Conservation (phyloP, 169 alveolate species). For the Plasmodium coatneyi region DNA sequence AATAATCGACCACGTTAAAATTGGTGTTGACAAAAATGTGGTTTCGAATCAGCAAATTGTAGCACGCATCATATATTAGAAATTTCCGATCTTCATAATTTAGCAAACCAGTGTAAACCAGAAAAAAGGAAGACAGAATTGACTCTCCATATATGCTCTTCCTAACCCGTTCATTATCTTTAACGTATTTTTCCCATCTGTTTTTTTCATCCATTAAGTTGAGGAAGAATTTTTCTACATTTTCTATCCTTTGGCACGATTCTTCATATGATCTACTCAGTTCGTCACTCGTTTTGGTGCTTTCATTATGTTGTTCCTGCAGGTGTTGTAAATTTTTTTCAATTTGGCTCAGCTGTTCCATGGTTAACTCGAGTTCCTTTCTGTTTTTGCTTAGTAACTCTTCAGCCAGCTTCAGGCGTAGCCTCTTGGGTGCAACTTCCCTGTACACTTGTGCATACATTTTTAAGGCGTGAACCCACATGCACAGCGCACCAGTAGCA, state of each 20-base stretch:
- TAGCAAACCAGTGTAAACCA: slow-evolving; percentile 74
- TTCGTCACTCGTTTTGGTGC: slow-evolving; percentile 80
- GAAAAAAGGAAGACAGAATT: slow-evolving; percentile 60
- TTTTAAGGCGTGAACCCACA: slow-evolving; percentile 97
- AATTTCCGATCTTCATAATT: slow-evolving; percentile 71
- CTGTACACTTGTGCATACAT: slow-evolving; percentile 95
- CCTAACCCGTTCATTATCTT: slow-evolving; percentile 72
- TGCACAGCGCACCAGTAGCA: slow-evolving; percentile 96
- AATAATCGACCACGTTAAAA: slow-evolving; percentile 75
- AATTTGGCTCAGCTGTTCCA: slow-evolving; percentile 79
- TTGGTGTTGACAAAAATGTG: slow-evolving; percentile 44
- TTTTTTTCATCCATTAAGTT: slow-evolving; percentile 68
- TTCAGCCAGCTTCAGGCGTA: slow-evolving; percentile 89
- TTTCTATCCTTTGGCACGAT: slow-evolving; percentile 62
- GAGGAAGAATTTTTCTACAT: slow-evolving; percentile 67
- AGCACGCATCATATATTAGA: slow-evolving; percentile 45
- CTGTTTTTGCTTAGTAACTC: slow-evolving; percentile 90
- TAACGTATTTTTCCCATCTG: slow-evolving; percentile 75
- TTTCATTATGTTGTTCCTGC: slow-evolving; percentile 79
- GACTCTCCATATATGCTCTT: slow-evolving; percentile 72
- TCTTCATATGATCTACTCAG: slow-evolving; percentile 77
- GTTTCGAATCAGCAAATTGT: slow-evolving; percentile 32
- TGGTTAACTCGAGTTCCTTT: slow-evolving; percentile 88
- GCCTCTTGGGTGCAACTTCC: slow-evolving; percentile 97
- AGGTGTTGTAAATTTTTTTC: slow-evolving; percentile 76